A percentile compares a stretch with the other conserved stretches of the same genome.
These are phyloP conservation scores for Collybiopsis confluens DNA, from an alignment of 768 basidiomycete species.

Conservation along the genomic window DNA sequence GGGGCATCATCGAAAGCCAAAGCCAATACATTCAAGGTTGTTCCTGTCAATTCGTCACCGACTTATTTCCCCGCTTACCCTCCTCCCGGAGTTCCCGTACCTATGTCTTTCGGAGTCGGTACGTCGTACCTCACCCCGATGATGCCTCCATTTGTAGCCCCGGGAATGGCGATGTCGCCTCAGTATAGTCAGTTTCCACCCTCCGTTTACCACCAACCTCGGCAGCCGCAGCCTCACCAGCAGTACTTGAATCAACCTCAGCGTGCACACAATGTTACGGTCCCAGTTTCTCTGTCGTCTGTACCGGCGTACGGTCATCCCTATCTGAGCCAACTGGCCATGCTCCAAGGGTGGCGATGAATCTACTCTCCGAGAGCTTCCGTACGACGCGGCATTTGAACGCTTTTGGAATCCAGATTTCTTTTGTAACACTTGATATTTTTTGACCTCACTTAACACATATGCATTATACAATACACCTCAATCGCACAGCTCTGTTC, in stretches of 20 bases:
- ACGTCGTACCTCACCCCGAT: neutral
- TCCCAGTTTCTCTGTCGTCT: neutral
- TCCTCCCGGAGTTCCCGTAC: neutral
- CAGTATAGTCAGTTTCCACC: neutral
- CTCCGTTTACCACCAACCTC: neutral
- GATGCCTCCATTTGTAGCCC: neutral
- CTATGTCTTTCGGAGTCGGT: neutral
- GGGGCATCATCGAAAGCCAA: neutral
- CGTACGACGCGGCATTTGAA: too few relatives aligned
- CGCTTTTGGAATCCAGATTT: too few relatives aligned
- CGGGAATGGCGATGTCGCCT: neutral
- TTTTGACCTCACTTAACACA: too few relatives aligned
- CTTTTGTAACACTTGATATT: too few relatives aligned
- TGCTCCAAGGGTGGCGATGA: too few relatives aligned
- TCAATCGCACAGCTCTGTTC: too few relatives aligned
- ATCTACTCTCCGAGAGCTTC: too few relatives aligned
- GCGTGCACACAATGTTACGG: neutral
- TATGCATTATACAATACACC: too few relatives aligned
- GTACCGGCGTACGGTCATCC: neutral
- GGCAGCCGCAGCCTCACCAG: neutral
- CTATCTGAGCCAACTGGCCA: neutral
- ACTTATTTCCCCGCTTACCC: neutral
- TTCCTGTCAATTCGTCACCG: neutral
- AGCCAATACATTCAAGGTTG: neutral
- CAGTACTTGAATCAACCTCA: neutral